A percentile compares a stretch with the other conserved stretches of the same genome.
phyloP scores from a whole-genome alignment of 148 eudicot species.

The Rhododendron ferrugineum region DNA sequence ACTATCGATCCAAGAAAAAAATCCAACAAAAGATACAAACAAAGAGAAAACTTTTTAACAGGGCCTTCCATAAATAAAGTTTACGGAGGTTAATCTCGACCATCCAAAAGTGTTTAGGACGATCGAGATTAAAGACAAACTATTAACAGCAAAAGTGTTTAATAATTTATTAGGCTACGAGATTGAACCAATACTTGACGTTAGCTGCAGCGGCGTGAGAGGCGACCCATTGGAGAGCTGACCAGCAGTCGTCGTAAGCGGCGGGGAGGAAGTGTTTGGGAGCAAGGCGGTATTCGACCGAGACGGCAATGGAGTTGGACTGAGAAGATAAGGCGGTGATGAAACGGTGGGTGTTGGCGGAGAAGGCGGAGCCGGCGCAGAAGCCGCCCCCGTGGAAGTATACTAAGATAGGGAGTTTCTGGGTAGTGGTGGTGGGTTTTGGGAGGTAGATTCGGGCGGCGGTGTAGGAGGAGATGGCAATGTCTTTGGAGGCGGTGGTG shows the following conservation, averaged over 20 bases:
- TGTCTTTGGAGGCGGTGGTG: conserved; percentile 30
- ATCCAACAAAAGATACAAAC: too few relatives aligned
- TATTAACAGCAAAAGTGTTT: too few relatives aligned
- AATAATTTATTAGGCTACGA: too few relatives aligned
- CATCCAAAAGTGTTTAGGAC: too few relatives aligned
- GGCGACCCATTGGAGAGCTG: background rate
- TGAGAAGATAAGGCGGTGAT: background rate
- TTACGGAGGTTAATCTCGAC: too few relatives aligned
- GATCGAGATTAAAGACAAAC: too few relatives aligned
- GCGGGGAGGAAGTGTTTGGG: background rate
- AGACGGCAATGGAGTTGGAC: background rate
- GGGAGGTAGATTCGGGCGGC: conserved; percentile 38
- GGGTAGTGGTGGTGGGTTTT: background rate
- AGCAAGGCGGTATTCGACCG: background rate
- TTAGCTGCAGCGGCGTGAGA: background rate
- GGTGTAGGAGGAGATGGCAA: conserved; percentile 14
- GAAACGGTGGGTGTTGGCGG: background rate
- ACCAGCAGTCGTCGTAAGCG: background rate
- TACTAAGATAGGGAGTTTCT: background rate
- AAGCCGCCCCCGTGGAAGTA: conserved; percentile 5
- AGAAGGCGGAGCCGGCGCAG: conserved; percentile 1
- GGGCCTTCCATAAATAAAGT: too few relatives aligned
- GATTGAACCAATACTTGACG: background rate
- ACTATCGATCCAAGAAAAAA: too few relatives aligned
- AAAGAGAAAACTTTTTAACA: too few relatives aligned